Conservation (phyloP, 331 rosid genomes). For the Quercus phellos region DNA sequence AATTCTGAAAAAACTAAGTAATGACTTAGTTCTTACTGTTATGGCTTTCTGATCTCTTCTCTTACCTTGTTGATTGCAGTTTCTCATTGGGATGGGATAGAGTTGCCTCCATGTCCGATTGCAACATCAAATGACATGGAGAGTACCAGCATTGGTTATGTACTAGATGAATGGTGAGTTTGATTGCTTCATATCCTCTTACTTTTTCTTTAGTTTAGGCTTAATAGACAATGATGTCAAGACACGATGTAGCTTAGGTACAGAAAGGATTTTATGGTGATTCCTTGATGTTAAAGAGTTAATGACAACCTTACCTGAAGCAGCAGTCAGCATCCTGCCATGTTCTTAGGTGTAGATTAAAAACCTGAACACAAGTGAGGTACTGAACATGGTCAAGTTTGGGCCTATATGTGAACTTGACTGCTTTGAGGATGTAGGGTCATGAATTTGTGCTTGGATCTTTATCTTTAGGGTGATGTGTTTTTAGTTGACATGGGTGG, state of each 20-base stretch:
- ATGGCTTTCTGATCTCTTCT: background rate
- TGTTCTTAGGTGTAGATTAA: background rate
- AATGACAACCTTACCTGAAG: background rate
- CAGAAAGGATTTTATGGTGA: background rate
- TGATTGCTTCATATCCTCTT: background rate
- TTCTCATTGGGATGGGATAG: conserved; percentile 76
- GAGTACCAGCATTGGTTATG: conserved; percentile 52
- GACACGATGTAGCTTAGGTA: background rate
- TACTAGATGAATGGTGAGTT: conserved; percentile 85
- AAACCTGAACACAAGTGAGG: background rate
- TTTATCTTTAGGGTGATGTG: too few relatives aligned
- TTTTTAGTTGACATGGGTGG: background rate
- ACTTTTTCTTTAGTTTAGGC: background rate
- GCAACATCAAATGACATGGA: conserved; percentile 28
- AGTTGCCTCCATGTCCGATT: conserved; percentile 35
- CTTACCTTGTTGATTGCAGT: conserved; percentile 44
- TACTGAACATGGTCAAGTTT: background rate
- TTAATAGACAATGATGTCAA: background rate
- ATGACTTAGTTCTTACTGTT: background rate
- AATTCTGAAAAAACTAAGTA: background rate
- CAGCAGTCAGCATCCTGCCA: background rate
- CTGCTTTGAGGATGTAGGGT: background rate
- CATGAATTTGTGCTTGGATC: background rate
- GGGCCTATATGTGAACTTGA: background rate
- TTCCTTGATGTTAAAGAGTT: background rate